phyloP scores from a whole-genome alignment of 106 monocot species.

The Dioscorea alata region DNA sequence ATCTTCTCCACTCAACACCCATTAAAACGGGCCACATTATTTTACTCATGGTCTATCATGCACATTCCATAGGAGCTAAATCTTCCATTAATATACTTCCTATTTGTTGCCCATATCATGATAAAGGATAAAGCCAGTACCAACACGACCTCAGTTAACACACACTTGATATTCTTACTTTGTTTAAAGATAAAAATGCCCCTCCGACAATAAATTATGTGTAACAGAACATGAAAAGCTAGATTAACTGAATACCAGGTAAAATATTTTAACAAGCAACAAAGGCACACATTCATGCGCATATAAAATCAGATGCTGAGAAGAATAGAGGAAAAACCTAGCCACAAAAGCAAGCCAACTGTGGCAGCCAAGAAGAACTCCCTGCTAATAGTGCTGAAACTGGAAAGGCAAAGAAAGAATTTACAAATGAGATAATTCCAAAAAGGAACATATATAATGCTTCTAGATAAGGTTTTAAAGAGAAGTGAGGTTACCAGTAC shows the following conservation, averaged over 20 bases:
- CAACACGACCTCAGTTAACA: background rate
- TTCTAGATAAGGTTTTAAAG: slow-evolving; percentile 1
- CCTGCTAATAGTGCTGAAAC: slow-evolving; percentile 52
- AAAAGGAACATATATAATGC: background rate
- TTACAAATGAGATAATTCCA: background rate
- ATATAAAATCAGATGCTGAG: background rate
- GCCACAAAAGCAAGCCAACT: slow-evolving; percentile 47
- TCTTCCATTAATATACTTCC: no score
- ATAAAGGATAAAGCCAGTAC: no score
- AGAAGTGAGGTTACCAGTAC: slow-evolving; percentile 43
- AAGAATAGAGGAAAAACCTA: slow-evolving; percentile 33
- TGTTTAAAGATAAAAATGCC: no score
- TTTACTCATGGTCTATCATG: no score
- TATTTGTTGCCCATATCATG: no score
- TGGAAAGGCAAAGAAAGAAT: slow-evolving; percentile 7
- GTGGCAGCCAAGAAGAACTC: slow-evolving; percentile 54
- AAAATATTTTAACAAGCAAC: no score
- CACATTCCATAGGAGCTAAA: no score
- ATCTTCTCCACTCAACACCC: no score
- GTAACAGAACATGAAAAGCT: background rate
- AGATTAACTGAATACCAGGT: no score
- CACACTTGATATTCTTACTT: background rate
- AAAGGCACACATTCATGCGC: background rate
- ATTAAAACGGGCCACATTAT: no score
- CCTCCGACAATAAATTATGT: background rate